Evolutionary conservation across 306 rosid species (phyloP).

Genomic region (Cicer pinnatifidum): DNA sequence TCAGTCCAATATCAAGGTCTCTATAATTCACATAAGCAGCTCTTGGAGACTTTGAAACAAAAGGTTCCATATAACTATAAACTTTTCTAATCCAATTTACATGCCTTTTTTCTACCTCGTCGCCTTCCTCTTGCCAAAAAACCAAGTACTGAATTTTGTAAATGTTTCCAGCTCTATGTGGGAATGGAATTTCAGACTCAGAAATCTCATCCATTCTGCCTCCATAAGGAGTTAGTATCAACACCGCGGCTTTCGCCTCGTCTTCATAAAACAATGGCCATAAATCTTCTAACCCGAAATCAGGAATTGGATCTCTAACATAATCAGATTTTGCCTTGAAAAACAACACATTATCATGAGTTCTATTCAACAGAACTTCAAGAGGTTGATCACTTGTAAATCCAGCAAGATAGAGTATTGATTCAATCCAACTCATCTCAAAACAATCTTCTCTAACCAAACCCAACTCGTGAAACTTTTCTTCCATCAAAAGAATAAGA

Average conservation of each 20-base stretch:
- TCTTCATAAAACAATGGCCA: constrained; percentile 33
- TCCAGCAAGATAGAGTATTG: constrained; percentile 4
- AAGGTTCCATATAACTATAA: constrained; percentile 39
- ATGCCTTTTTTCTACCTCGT: constrained; percentile 11
- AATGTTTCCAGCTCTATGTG: constrained; percentile 40
- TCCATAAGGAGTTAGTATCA: constrained; percentile 43
- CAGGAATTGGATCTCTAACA: constrained; percentile 39
- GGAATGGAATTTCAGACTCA: constrained; percentile 44
- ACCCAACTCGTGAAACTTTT: constrained; percentile 49
- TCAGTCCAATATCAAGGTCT: constrained; percentile 48
- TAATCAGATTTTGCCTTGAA: constrained; percentile 50
- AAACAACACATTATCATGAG: not conserved
- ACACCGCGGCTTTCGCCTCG: not conserved
- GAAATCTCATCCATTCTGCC: constrained; percentile 50
- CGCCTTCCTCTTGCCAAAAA: constrained; percentile 28
- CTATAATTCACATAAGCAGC: constrained; percentile 44
- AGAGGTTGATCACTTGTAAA: constrained; percentile 24
- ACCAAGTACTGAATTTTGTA: constrained; percentile 37
- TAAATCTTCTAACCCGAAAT: constrained; percentile 37
- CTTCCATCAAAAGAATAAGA: constrained; percentile 45
- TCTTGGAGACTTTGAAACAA: constrained; percentile 48
- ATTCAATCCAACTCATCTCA: constrained; percentile 43
- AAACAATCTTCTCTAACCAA: constrained; percentile 37
- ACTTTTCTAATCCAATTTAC: constrained; percentile 40
- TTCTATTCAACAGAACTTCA: constrained; percentile 42